These are phyloP conservation scores for Silene coronaria DNA, from an alignment of 179 eudicot genomes.

Conservation along the genomic window DNA sequence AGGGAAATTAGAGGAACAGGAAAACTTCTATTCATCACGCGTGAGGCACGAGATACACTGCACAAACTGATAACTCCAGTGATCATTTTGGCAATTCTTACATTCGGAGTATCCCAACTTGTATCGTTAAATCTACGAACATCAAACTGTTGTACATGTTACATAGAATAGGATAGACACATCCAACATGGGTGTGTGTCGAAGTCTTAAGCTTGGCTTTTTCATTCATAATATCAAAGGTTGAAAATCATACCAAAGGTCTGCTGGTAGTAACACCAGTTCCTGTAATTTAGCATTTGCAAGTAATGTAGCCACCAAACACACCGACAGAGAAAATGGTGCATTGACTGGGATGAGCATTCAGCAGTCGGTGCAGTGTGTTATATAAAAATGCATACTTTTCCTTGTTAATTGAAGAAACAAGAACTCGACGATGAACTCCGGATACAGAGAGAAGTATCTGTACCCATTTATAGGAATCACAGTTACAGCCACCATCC, in stretches of 20 bases:
- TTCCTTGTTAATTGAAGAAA: neutral
- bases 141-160: neutral
- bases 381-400: too few relatives aligned
- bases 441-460: slow-evolving; percentile 29
- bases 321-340: neutral
- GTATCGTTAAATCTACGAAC: neutral
- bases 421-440: slow-evolving; percentile 5
- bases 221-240: too few relatives aligned
- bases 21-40: too few relatives aligned
- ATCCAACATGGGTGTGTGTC: too few relatives aligned
- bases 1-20: too few relatives aligned
- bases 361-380: too few relatives aligned
- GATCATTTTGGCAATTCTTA: too few relatives aligned
- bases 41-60: too few relatives aligned
- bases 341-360: too few relatives aligned
- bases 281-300: neutral
- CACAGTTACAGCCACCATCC: slow-evolving; percentile 19
- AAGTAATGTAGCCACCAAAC: neutral
- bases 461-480: slow-evolving; percentile 39
- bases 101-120: neutral
- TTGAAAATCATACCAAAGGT: too few relatives aligned
- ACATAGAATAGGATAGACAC: neutral
- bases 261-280: neutral
- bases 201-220: too few relatives aligned
- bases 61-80: too few relatives aligned